Evolutionary conservation across 768 basidiomycete species (phyloP).

Genomic region (Macrolepiota fuliginosa): DNA sequence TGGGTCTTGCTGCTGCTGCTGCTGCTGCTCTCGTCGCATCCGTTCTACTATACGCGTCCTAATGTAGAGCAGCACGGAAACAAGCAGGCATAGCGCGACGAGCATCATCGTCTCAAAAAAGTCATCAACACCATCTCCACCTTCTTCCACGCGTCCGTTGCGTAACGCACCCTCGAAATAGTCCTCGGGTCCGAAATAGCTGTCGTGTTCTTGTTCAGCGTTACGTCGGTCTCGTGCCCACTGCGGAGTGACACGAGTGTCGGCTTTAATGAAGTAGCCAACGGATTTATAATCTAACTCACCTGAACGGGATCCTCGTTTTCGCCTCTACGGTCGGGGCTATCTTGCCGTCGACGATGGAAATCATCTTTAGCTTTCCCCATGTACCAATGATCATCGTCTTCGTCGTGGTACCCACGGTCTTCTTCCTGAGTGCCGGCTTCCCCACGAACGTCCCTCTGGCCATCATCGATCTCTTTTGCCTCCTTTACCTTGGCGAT

Average conservation of each 20-base stretch:
- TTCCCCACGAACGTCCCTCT: constrained; percentile 24
- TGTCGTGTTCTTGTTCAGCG: constrained; percentile 69
- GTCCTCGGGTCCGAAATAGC: constrained; percentile 79
- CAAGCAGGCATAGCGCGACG: constrained; percentile 66
- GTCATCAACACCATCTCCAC: constrained; percentile 53
- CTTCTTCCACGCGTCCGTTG: constrained; percentile 58
- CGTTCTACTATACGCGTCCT: constrained; percentile 76
- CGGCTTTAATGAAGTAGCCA: neutral
- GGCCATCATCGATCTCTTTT: constrained; percentile 39
- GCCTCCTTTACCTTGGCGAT: constrained; percentile 27
- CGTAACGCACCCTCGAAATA: constrained; percentile 72
- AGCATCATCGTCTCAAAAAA: constrained; percentile 80
- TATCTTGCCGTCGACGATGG: constrained; percentile 48
- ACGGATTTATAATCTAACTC: constrained; percentile 15
- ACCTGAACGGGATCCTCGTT: constrained; percentile 79
- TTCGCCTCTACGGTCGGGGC: constrained; percentile 33
- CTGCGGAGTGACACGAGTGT: constrained; percentile 28
- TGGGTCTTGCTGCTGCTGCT: constrained; percentile 35
- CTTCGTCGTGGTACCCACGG: constrained; percentile 39
- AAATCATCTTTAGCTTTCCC: constrained; percentile 83
- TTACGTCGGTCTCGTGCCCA: constrained; percentile 78
- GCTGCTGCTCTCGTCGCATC: constrained; percentile 62
- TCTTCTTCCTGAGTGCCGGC: constrained; percentile 32
- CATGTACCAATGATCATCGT: constrained; percentile 76
- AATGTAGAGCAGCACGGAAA: constrained; percentile 75